Evolutionary conservation across 1,139 yeast genomes (phyloP).

Genomic region (Trichomonascaceae sp.): DNA sequence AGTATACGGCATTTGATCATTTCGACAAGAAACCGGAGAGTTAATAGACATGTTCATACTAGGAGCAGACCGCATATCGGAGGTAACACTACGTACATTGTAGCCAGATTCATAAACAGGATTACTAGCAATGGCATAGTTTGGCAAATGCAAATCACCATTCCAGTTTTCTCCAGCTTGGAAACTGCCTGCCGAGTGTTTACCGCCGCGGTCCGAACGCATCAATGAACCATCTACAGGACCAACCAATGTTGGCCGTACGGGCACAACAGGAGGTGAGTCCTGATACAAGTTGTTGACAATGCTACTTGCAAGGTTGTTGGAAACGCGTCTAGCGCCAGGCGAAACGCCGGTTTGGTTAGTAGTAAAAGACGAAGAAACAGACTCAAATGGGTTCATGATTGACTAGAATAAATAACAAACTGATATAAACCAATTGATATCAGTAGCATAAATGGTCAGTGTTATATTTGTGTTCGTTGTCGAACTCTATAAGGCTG

Average conservation of each 20-base stretch:
- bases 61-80: background rate
- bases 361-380: background rate
- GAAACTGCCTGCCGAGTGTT: background rate
- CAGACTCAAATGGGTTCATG: background rate
- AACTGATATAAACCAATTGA: background rate
- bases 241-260: conserved; percentile 7
- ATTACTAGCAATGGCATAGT: background rate
- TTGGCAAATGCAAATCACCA: background rate
- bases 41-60: background rate
- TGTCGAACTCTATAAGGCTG: background rate
- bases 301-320: conserved; percentile 1
- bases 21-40: background rate
- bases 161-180: background rate
- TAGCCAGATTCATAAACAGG: background rate
- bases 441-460: background rate
- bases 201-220: background rate
- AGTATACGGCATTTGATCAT: background rate
- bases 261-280: conserved; percentile 4
- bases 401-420: background rate
- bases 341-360: background rate
- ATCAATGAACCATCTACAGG: background rate
- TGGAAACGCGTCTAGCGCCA: conserved; percentile 4
- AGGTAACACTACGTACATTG: background rate
- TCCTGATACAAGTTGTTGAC: conserved; percentile 7
- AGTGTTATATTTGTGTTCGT: background rate